phyloP scores from a whole-genome alignment of 306 rosid genomes.

The Cotoneaster glaucophyllus region DNA sequence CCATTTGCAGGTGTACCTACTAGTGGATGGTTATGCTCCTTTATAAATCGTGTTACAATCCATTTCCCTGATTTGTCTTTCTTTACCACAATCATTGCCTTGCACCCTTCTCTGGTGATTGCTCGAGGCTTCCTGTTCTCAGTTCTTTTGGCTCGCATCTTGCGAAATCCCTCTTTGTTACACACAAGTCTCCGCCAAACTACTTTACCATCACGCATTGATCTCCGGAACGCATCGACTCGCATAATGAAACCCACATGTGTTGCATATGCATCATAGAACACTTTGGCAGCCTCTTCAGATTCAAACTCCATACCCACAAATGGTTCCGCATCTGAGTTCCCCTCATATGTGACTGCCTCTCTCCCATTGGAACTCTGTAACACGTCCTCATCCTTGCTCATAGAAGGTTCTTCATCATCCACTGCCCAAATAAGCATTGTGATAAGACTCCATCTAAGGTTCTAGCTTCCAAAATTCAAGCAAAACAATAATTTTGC shows the following conservation, averaged over 20 bases:
- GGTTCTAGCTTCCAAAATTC: background rate
- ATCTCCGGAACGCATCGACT: conserved; percentile 44
- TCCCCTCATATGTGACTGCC: conserved; percentile 7
- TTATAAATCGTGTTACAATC: conserved; percentile 36
- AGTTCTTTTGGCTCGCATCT: conserved; percentile 36
- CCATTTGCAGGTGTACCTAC: conserved; percentile 34
- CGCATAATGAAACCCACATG: conserved; percentile 43
- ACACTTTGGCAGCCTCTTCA: conserved; percentile 37
- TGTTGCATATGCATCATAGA: conserved; percentile 43
- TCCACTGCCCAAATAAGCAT: conserved; percentile 36
- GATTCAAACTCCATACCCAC: conserved; percentile 54
- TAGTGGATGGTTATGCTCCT: conserved; percentile 48
- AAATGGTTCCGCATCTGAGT: conserved; percentile 29
- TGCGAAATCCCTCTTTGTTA: conserved; percentile 51
- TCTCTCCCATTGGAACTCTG: conserved; percentile 28
- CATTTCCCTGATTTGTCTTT: conserved; percentile 43
- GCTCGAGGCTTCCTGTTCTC: conserved; percentile 48
- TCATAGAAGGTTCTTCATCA: conserved; percentile 25
- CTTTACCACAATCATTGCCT: conserved; percentile 46
- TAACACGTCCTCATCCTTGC: conserved; percentile 29
- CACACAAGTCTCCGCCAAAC: conserved; percentile 53
- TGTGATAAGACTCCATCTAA: background rate
- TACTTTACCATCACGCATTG: conserved; percentile 46
- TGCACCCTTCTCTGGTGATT: conserved; percentile 49
- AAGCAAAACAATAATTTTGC: background rate